These are phyloP conservation scores for Pichia sp. DNA, from an alignment of 1,139 yeast species.

Conservation along the genomic window DNA sequence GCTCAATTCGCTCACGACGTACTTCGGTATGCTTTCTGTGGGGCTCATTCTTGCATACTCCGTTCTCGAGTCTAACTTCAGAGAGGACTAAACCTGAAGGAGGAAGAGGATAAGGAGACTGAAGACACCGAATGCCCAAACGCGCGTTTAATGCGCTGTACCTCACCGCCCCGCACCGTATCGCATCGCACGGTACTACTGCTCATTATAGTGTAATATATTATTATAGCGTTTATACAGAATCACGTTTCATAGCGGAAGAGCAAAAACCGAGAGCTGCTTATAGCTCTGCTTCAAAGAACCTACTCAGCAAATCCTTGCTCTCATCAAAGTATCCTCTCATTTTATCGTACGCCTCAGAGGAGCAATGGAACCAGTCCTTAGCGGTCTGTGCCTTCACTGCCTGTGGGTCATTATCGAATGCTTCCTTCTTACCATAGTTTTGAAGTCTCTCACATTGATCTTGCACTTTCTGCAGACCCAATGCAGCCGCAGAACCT, in stretches of 20 bases:
- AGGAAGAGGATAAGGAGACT: no score
- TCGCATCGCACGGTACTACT: no score
- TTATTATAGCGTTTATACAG: no score
- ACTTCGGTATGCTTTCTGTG: conserved; percentile 65
- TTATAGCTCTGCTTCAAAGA: conserved; percentile 35
- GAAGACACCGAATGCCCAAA: no score
- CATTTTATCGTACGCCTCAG: conserved; percentile 53
- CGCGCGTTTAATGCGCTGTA: no score
- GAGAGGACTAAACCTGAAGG: no score
- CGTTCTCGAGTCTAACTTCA: conserved; percentile 37
- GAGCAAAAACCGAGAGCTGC: no score
- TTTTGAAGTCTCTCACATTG: conserved; percentile 93
- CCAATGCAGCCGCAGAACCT: conserved; percentile 94
- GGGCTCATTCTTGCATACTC: conserved; percentile 68
- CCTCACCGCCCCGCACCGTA: no score
- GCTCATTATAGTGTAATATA: no score
- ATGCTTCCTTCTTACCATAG: conserved; percentile 55
- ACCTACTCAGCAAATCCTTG: conserved; percentile 49
- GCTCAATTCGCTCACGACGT: conserved; percentile 1
- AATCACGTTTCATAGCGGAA: no score
- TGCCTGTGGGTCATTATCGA: conserved; percentile 34
- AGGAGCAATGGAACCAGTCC: conserved; percentile 43
- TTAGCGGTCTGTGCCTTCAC: conserved; percentile 19
- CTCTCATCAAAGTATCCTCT: conserved; percentile 51
- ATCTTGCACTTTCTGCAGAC: conserved; percentile 70